Conservation (phyloP, 2,329 filamentous ascomycete genomes). For the Phialophora macrospora region DNA sequence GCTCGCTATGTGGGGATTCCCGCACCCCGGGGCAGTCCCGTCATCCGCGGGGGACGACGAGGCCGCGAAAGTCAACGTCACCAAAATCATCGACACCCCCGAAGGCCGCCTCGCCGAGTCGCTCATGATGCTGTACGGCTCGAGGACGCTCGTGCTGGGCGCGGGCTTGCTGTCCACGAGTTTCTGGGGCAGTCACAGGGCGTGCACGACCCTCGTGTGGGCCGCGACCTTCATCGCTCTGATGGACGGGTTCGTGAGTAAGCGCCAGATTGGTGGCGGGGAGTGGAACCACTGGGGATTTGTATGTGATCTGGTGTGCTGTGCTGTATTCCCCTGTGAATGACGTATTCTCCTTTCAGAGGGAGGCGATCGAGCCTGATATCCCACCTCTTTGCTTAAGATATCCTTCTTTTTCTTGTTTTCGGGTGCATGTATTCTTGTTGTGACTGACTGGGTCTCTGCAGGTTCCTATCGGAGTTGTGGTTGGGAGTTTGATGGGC, state of each 20-base stretch:
- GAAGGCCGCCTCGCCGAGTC: conserved; percentile 15
- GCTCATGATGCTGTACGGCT: conserved; percentile 19
- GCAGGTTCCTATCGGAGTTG: conserved; percentile 6
- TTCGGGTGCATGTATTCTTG: not conserved
- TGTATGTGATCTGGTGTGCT: not conserved
- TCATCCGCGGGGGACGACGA: not conserved
- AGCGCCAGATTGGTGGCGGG: conserved; percentile 15
- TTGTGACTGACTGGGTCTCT: not conserved
- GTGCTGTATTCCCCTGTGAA: not conserved
- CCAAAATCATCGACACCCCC: conserved; percentile 13
- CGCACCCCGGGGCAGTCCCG: conserved; percentile 10
- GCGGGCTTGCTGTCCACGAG: conserved; percentile 4
- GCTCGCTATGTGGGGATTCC: conserved; percentile 14
- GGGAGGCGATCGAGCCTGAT: not conserved
- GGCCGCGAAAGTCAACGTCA: not conserved
- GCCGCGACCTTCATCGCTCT: conserved; percentile 2
- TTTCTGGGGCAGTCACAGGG: conserved; percentile 9
- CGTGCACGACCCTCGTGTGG: conserved; percentile 3
- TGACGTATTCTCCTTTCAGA: not conserved
- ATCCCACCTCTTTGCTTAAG: not conserved
- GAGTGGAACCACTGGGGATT: conserved; percentile 18
- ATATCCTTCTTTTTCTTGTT: not conserved
- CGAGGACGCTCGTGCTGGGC: conserved; percentile 12
- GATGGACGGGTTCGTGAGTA: conserved; percentile 13
- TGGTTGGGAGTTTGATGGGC: conserved; percentile 9